These are phyloP conservation scores for Podaxis sp. DNA, from an alignment of 768 basidiomycete genomes.

Conservation along the genomic window DNA sequence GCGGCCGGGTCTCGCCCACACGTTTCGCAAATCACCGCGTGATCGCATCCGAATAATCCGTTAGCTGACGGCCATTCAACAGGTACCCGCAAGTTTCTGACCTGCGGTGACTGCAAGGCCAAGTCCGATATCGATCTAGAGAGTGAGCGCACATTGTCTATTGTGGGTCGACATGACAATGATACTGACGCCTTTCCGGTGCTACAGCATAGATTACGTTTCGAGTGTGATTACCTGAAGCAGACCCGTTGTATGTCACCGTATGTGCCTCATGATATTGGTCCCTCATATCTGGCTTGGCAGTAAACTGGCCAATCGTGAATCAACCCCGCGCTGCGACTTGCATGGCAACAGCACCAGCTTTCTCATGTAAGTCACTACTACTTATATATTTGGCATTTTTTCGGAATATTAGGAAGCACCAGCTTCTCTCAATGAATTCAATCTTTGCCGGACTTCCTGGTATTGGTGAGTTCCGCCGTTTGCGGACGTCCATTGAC, in stretches of 20 bases:
- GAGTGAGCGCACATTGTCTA: not conserved
- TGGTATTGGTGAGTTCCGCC: not conserved
- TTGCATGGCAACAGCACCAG: not conserved
- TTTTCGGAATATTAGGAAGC: not conserved
- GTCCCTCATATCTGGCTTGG: not conserved
- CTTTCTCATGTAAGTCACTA: not conserved
- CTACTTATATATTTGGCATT: not conserved
- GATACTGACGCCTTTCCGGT: not conserved
- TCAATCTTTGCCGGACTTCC: not conserved
- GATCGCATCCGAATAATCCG: not conserved
- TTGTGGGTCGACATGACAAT: not conserved
- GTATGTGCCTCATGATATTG: not conserved
- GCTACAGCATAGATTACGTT: not conserved
- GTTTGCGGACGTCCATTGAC: not conserved
- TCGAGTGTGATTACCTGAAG: not conserved
- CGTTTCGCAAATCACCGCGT: not conserved
- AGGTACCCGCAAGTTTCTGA: not conserved
- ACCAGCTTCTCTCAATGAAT: not conserved
- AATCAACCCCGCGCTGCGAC: not conserved
- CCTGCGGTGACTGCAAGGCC: not conserved
- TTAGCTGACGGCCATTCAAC: not conserved
- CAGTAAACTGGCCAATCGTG: not conserved
- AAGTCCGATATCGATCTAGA: not conserved
- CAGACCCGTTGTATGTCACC: not conserved
- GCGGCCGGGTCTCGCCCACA: not conserved